Conservation (phyloP, 805 yeast genomes). For the Trichomonascus vanleenenianus region DNA sequence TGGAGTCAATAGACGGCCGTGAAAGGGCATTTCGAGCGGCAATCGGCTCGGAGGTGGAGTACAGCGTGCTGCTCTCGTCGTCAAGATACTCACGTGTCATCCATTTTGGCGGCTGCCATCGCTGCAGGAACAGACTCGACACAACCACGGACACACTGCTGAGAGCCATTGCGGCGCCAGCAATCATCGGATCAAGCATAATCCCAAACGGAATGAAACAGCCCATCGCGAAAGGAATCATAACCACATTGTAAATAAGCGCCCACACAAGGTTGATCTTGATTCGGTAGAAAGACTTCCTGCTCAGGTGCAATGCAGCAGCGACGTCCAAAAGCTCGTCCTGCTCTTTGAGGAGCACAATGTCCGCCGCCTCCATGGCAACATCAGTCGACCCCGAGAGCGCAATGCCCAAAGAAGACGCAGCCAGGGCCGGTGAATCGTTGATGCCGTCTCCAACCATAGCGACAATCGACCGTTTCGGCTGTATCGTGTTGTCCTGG, state of each 20-base stretch:
- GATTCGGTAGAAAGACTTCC: conserved; percentile 63
- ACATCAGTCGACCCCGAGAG: conserved; percentile 90
- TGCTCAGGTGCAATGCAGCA: conserved; percentile 58
- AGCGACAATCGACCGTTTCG: conserved; percentile 42
- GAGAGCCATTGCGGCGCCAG: conserved; percentile 90
- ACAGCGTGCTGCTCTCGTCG: too few relatives aligned
- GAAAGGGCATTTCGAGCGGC: too few relatives aligned
- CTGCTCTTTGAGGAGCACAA: conserved; percentile 48
- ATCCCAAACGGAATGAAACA: conserved; percentile 69
- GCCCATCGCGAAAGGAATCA: conserved; percentile 98
- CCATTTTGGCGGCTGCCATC: conserved; percentile 33
- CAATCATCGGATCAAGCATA: conserved; percentile 73
- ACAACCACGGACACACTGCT: conserved; percentile 84
- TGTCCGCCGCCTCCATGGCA: conserved; percentile 94
- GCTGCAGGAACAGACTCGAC: conserved; percentile 66
- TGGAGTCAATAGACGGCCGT: too few relatives aligned
- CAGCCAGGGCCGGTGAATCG: conserved; percentile 92
- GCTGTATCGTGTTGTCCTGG: conserved; percentile 29
- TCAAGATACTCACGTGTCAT: background rate
- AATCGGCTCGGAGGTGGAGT: too few relatives aligned
- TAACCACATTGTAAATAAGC: conserved; percentile 67
- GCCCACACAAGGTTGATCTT: conserved; percentile 84
- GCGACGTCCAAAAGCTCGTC: conserved; percentile 32
- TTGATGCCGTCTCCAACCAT: conserved; percentile 98
- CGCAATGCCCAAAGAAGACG: conserved; percentile 85